Percentiles rank a stretch among this genome's conserved stretches.
Conservation (phyloP, 805 yeast genomes). For the Metschnikowia picachoensis region DNA sequence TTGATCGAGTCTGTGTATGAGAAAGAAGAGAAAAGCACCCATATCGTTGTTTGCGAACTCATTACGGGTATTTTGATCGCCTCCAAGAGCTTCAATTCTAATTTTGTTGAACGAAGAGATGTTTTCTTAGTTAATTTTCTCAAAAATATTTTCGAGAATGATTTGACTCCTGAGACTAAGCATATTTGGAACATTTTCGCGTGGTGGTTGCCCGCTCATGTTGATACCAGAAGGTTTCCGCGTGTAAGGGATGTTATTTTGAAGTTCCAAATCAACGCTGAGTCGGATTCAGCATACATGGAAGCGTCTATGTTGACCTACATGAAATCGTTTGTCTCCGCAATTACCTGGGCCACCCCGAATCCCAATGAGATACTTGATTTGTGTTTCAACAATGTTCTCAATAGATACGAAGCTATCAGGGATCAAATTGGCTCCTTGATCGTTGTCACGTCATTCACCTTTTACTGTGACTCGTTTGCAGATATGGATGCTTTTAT, state of each 20-base stretch:
- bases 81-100: constrained; percentile 38
- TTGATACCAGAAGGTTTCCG: constrained; percentile 66
- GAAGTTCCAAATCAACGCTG: constrained; percentile 43
- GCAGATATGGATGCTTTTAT: constrained; percentile 38
- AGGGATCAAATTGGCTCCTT: constrained; percentile 64
- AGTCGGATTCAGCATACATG: constrained; percentile 59
- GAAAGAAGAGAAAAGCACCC: constrained; percentile 67
- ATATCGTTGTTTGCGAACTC: constrained; percentile 71
- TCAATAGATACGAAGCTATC: constrained; percentile 71
- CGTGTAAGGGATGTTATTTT: constrained; percentile 44
- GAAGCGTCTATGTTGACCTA: constrained; percentile 60
- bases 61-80: constrained; percentile 59
- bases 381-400: constrained; percentile 45
- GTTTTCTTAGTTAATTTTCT: constrained; percentile 44
- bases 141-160: constrained; percentile 44
- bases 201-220: constrained; percentile 67
- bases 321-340: constrained; percentile 46
- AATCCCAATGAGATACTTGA: constrained; percentile 42
- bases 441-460: constrained; percentile 44
- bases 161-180: constrained; percentile 68
- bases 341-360: constrained; percentile 54
- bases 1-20: constrained; percentile 50
- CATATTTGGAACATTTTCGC: constrained; percentile 73
- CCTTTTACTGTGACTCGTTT: constrained; percentile 42
- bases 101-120: constrained; percentile 39